A percentile compares a stretch with the other conserved stretches of the same genome.
phyloP scores from a whole-genome alignment of 108 stramenopile genomes.

The Skeletonema marinoi region DNA sequence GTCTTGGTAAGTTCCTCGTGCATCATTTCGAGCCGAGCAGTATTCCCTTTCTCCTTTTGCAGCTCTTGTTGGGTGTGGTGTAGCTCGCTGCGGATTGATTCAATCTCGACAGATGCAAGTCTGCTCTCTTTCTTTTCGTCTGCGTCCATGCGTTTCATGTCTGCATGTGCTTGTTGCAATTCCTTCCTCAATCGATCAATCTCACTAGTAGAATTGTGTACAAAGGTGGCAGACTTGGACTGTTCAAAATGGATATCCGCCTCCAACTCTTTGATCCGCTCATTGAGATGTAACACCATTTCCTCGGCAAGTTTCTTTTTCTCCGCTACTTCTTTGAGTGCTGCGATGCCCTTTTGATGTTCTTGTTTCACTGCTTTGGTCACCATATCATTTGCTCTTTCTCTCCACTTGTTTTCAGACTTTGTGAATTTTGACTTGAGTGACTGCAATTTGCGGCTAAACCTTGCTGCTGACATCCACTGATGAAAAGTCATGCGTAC shows the following conservation, averaged over 20 bases:
- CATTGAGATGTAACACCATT: constrained; percentile 3
- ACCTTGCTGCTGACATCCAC: constrained; percentile 19
- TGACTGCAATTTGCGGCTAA: neutral
- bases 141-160: neutral
- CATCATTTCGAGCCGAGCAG: neutral
- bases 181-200: constrained; percentile 7
- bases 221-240: neutral
- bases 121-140: neutral
- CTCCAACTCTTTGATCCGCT: constrained; percentile 8
- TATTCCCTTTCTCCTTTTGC: neutral
- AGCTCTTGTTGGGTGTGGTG: constrained; percentile 2
- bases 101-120: constrained; percentile 1
- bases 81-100: constrained; percentile 7
- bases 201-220: neutral
- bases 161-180: neutral
- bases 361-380: constrained; percentile 7
- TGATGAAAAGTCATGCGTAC: constrained; percentile 22
- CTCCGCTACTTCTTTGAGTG: neutral
- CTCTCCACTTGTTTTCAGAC: constrained; percentile 20
- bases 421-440: constrained; percentile 6
- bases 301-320: neutral
- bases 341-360: neutral
- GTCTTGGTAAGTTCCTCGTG: neutral
- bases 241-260: constrained; percentile 9
- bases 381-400: constrained; percentile 23